phyloP scores from a whole-genome alignment of 768 basidiomycete genomes.

The Kwoniella sp. region DNA sequence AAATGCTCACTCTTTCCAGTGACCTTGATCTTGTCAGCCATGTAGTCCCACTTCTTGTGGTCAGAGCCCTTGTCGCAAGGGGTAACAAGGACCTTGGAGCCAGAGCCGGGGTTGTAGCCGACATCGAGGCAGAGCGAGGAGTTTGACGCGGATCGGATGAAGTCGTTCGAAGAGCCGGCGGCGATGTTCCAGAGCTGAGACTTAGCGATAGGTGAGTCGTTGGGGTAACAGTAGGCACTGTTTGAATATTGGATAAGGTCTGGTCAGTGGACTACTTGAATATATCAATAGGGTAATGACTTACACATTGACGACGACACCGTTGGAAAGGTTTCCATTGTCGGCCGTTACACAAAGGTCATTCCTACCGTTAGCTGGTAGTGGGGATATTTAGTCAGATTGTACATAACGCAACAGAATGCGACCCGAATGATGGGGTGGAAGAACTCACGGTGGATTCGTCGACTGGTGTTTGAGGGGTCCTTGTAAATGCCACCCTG shows the following conservation, averaged over 20 bases:
- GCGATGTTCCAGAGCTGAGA: constrained; percentile 23
- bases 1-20: constrained; percentile 9
- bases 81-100: constrained; percentile 1
- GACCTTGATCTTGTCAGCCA: constrained; percentile 15
- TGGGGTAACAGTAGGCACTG: constrained; percentile 17
- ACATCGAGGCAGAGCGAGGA: constrained; percentile 17
- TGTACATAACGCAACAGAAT: neutral
- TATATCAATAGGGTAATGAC: neutral
- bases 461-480: constrained; percentile 8
- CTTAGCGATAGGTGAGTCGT: constrained; percentile 12
- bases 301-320: constrained; percentile 6
- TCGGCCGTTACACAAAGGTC: constrained; percentile 16
- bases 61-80: neutral
- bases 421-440: neutral
- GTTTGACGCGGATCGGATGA: constrained; percentile 11
- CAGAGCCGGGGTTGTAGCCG: constrained; percentile 6
- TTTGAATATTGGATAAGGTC: neutral
- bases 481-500: constrained; percentile 15
- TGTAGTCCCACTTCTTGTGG: constrained; percentile 14
- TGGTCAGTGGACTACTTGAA: neutral
- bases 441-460: constrained; percentile 17
- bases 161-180: neutral
- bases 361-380: constrained; percentile 8
- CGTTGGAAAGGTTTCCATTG: neutral
- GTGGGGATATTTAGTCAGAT: too few species aligned